phyloP scores from a whole-genome alignment of 2,329 filamentous ascomycete species.

The Teratosphaeria gauchensis region DNA sequence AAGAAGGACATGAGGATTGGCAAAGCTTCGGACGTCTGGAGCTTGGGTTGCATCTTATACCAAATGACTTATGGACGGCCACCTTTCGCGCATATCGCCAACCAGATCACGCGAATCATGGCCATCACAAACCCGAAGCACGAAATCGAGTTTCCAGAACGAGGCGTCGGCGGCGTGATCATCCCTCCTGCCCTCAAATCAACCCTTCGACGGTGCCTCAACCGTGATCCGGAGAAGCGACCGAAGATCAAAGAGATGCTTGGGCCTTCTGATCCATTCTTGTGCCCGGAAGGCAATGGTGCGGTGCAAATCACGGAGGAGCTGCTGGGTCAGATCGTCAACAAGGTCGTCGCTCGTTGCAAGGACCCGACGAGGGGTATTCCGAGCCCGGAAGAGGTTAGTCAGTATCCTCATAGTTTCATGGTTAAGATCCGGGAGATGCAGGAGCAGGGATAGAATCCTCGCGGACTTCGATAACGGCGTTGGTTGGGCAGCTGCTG shows the following conservation, averaged over 20 bases:
- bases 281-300: constrained; percentile 45
- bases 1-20: constrained; percentile 88
- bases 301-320: constrained; percentile 46
- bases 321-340: constrained; percentile 50
- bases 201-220: constrained; percentile 48
- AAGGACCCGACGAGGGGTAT: constrained; percentile 41
- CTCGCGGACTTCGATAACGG: neutral
- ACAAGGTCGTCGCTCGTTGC: constrained; percentile 51
- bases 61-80: constrained; percentile 98
- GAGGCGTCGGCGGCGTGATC: constrained; percentile 54
- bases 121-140: constrained; percentile 75
- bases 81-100: constrained; percentile 84
- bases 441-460: constrained; percentile 21
- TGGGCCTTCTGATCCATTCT: constrained; percentile 44
- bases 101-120: constrained; percentile 76
- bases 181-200: constrained; percentile 47
- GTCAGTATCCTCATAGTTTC: constrained; percentile 37
- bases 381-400: constrained; percentile 48
- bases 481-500: neutral
- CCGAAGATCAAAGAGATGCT: constrained; percentile 51
- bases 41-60: constrained; percentile 89
- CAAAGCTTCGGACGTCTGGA: constrained; percentile 94
- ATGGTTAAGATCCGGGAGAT: constrained; percentile 39
- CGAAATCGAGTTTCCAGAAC: constrained; percentile 60
- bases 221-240: constrained; percentile 47